Evolutionary conservation across 805 yeast genomes (phyloP), one percentile per base, ranked within the genome.

Genomic region (Yarrowia sp.): DNA sequence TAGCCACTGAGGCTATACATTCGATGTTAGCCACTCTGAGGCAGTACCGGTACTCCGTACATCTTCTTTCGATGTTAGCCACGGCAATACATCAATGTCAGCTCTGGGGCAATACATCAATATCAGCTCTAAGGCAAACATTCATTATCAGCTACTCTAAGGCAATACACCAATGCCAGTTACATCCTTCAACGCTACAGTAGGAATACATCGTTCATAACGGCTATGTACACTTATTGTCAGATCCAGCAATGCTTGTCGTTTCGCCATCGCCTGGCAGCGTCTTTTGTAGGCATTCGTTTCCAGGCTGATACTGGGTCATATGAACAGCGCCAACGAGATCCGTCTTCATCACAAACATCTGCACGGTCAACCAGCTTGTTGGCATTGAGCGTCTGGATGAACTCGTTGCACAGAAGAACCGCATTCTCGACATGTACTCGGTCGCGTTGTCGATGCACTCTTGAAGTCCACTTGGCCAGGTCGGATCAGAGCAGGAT

Each of bases 401-500:
- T 75, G 66, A 81, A 82, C 66, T 75, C 71, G 21, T 85, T 82
- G 63, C 90, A 81, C 51, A 80, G 72, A 93, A 94, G 76, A 94
- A 94, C 64, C 96, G 82, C 77, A 85, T 83, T 75, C 63, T 81
- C 78, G 29, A 90, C 86, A 76, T 94, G 70, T 81, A 80, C 41
- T 82, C 83, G 0, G 93, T 80, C n/a, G 98, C 98, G 72, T 93
- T 89, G 66, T 88, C 94, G 38, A 94, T 82, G 69, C 86, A 77
- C 19, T 85, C 86, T 90, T 90, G 73, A 80, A 85, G 71, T 94
- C 99, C 31, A 94, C 86, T 74, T 99, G 81, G 2, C 99, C 99
- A 0, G 99, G 99, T 66, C 99, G 81, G 72, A 94, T 76, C 44
- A 94, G 80, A 0, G 99, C 99, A 1, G 97, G 90, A 69, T 94